Base-by-base conservation (phyloP, 2,329 filamentous ascomycete genomes). In the Myriosclerotinia duriaeana region DNA sequence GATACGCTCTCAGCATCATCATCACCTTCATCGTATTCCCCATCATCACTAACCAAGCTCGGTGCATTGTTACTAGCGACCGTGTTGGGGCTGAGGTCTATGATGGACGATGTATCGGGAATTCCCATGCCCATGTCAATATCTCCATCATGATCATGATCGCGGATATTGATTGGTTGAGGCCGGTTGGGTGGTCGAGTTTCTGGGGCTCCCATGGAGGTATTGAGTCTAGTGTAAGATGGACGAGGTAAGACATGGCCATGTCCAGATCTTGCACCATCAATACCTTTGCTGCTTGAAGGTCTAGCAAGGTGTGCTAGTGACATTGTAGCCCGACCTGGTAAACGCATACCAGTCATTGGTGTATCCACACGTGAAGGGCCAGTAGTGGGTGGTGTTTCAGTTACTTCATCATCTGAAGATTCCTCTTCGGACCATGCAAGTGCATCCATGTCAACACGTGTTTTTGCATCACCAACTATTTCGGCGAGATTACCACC, bases 21-120 rank as follows among this genome's bases (percentile, higher is more conserved):
- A 66, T 89, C 87, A 1, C 88, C 91, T 65, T 89, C 88, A 71
- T 90, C 89, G 73, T 90, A 91, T 75, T 92, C 90, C 72, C 89
- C 89, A 74, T 92, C 89, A 77, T 93, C 90, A 78, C 89, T 92
- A 74, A 93, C 89, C 59, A 93, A 82, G 72, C 89, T 92, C 30
- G 90, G 90, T 11, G 90, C 89, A 71, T 91, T 90, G 77, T 92
- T 92, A 76, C 89, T 90, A 61, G 88, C 82, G 54, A 88, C 78
- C 0, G 88, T 89, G 72, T 87, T 87, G 6, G 89, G 89, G 72
- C 88, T 91, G 66, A 91, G 78, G 64, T 90, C 86, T 56, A 82
- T 81, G 65, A 87, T 85, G 74, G 87, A 81, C 66, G 86, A 83
- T 55, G 81, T 78, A 64, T 69, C 65, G 8, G 40, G 64, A 11